Evolutionary conservation across 2,329 filamentous ascomycete genomes (phyloP), one percentile per base, ranked within the genome.

Genomic region (Ceratocystis cubensis): DNA sequence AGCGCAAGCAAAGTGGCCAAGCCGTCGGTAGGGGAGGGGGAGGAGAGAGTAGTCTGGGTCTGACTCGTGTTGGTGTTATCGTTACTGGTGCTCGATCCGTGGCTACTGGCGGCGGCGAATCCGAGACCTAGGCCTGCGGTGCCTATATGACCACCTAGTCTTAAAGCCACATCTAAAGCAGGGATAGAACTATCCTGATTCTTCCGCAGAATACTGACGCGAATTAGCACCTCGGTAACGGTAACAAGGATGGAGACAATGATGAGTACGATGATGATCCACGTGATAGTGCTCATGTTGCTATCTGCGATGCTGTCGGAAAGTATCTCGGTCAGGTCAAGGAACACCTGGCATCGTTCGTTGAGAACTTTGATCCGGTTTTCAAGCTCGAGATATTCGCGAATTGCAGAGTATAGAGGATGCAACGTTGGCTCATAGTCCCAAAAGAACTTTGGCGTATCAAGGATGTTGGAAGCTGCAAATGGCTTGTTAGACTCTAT

Each of bases 361-460:
- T 99, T 99, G 70, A 99, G 87, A 28, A 97, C 92, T 75, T 95
- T 91, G 74, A 96, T 96, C 65, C 94, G 90, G 6, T 88, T 91
- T 73, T 96, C 93, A 75, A 99, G 97, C 74, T 99, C 94, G 69
- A 99, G 87, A 74, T 99, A 99, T 75, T 97, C 94, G 72, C 94
- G 89, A 63, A 97, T 91, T 68, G 92, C 94, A 68, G 85, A 87
- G 78, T 99, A 99, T 33, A 99, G 85, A 0, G 94, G 94, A 74
- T 96, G 91, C 0, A 99, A 82, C 0, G 91, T 96, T 20, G 94
- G 94, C 74, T 99, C 94, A 10, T 89, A 89, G 75, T 97, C 92
- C 94, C 94, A 99, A 81, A 97, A 96, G 81, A 96, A 96, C 74
- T 93, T 95, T 69, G 93, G 93, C 0, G 95, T 91, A 75, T 96